Evolutionary conservation across 73 alveolate genomes (phyloP).

Genomic region (Effrenium voratum): DNA sequence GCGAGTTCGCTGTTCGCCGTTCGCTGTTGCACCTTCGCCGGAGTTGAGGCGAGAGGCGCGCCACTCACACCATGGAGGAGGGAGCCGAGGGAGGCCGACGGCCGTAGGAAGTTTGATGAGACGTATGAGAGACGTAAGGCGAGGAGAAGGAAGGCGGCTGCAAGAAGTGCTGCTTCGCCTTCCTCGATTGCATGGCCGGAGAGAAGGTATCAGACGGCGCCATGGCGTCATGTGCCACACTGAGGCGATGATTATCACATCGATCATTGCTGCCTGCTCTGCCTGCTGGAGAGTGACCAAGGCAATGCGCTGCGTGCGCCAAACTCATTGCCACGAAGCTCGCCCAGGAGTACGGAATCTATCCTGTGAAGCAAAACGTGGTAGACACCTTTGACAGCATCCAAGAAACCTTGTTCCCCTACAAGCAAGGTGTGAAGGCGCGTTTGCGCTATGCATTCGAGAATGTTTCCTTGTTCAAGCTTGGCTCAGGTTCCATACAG

Average conservation of each 20-base stretch:
- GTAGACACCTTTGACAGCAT: slow-evolving; percentile 79
- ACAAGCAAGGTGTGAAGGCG: slow-evolving; percentile 69
- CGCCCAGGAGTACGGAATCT: slow-evolving; percentile 53
- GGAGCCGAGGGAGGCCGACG: too few species aligned
- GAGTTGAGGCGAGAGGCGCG: too few species aligned
- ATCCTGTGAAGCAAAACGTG: slow-evolving; percentile 58
- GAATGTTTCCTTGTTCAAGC: neutral
- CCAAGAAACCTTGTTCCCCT: slow-evolving; percentile 68
- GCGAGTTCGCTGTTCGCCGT: too few species aligned
- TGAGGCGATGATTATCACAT: slow-evolving; percentile 52
- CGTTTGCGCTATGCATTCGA: neutral
- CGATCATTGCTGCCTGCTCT: slow-evolving; percentile 48
- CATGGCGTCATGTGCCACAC: neutral
- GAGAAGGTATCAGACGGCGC: neutral
- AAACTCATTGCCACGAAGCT: too few species aligned
- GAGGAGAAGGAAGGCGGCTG: slow-evolving; percentile 84
- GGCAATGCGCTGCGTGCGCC: too few species aligned
- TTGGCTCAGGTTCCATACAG: slow-evolving; percentile 33
- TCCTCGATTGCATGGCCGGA: slow-evolving; percentile 60
- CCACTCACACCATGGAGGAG: too few species aligned
- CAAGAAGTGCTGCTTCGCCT: slow-evolving; percentile 75
- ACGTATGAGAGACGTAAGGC: too few species aligned
- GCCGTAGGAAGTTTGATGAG: too few species aligned
- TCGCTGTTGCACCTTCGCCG: too few species aligned
- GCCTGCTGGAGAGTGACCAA: slow-evolving; percentile 62